These are phyloP conservation scores for Vaucheria bursata DNA, from an alignment of 352 stramenopile genomes.

Conservation along the genomic window DNA sequence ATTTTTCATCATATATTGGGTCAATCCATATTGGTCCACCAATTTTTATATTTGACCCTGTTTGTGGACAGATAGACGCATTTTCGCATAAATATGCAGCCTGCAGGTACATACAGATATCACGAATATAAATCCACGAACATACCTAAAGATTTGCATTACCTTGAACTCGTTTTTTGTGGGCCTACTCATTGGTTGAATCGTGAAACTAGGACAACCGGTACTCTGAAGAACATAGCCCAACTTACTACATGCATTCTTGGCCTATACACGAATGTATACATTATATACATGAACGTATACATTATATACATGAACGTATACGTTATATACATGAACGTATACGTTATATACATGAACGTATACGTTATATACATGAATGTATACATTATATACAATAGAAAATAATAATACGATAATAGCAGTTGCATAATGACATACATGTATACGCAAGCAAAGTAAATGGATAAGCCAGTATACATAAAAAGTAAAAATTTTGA, in stretches of 20 bases:
- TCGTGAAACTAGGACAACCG: slow-evolving; percentile 92
- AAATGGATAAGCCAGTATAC: slow-evolving; percentile 16
- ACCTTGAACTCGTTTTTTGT: slow-evolving; percentile 40
- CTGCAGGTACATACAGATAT: too few species aligned
- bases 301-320: too few species aligned
- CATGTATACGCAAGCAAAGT: too few species aligned
- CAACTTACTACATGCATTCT: slow-evolving; percentile 67
- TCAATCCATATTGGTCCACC: slow-evolving; percentile 93
- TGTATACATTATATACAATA: too few species aligned
- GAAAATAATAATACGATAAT: too few species aligned
- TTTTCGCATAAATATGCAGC: too few species aligned
- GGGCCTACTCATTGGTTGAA: slow-evolving; percentile 70
- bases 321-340: too few species aligned
- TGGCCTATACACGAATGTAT: slow-evolving; percentile 50
- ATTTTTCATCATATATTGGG: slow-evolving; percentile 84
- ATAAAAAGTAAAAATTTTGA: background rate
- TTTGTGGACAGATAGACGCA: slow-evolving; percentile 28
- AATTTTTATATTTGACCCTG: slow-evolving; percentile 56
- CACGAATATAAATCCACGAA: too few species aligned
- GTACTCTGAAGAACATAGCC: slow-evolving; percentile 77
- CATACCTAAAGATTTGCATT: slow-evolving; percentile 3
- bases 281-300: too few species aligned
- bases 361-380: too few species aligned
- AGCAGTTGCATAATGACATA: too few species aligned
- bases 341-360: too few species aligned